Conservation (phyloP, 2,329 filamentous ascomycete genomes). For the Neocucurbitaria cava region DNA sequence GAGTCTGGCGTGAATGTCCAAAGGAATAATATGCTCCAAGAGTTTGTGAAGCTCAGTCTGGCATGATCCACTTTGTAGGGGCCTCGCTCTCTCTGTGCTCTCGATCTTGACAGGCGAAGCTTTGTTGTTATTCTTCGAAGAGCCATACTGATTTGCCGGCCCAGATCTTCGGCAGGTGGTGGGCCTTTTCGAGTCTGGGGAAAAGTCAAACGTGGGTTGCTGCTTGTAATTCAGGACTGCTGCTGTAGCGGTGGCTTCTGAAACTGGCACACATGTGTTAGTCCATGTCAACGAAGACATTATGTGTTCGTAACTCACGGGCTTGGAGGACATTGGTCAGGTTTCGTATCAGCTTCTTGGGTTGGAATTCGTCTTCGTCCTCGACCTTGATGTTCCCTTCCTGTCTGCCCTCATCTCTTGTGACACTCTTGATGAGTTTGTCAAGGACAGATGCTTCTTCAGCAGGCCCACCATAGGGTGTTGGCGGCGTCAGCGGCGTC, state of each 20-base stretch:
- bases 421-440: background rate
- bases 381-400: background rate
- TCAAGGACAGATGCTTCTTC: background rate
- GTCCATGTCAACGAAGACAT: background rate
- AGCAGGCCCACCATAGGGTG: background rate
- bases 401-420: background rate
- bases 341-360: background rate
- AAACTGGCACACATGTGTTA: background rate
- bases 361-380: background rate
- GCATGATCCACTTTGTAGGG: background rate
- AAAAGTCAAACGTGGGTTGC: background rate
- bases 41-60: background rate
- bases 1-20: background rate
- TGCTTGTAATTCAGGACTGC: background rate
- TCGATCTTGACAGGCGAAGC: background rate
- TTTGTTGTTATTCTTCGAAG: background rate
- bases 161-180: background rate
- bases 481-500: constrained; percentile 4
- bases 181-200: background rate
- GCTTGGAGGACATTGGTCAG: background rate
- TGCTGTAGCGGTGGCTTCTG: background rate
- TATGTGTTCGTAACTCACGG: background rate
- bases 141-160: background rate
- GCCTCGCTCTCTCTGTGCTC: background rate
- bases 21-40: background rate